These are phyloP conservation scores for Pichia norvegensis DNA, from an alignment of 1,139 yeast species.

Conservation along the genomic window DNA sequence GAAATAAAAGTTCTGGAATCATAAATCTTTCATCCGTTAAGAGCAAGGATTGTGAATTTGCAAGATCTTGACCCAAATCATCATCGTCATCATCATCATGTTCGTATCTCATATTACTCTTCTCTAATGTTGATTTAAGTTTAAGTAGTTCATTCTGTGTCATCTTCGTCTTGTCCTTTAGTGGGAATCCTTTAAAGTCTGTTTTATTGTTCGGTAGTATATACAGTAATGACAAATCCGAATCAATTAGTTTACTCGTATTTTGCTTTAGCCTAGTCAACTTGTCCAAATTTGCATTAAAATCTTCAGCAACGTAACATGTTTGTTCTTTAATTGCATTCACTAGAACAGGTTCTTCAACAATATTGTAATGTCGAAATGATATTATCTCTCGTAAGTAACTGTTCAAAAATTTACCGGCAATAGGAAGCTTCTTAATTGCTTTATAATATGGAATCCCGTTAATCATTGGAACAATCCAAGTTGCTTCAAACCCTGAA, in stretches of 20 bases:
- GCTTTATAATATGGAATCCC: constrained; percentile 78
- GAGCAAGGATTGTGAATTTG: constrained; percentile 45
- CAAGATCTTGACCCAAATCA: constrained; percentile 27
- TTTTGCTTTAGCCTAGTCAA: constrained; percentile 26
- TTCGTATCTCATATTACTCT: background rate
- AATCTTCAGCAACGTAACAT: constrained; percentile 66
- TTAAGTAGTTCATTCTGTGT: constrained; percentile 3
- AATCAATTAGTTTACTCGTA: constrained; percentile 10
- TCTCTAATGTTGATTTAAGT: constrained; percentile 6
- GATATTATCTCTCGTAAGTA: constrained; percentile 76
- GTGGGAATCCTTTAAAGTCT: constrained; percentile 56
- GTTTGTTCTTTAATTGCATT: constrained; percentile 80
- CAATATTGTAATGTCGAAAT: constrained; percentile 86
- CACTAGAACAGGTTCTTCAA: constrained; percentile 80
- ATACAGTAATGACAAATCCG: constrained; percentile 45
- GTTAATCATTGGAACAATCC: constrained; percentile 76
- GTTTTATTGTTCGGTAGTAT: constrained; percentile 84
- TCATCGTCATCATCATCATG: constrained; percentile 15
- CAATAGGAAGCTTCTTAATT: constrained; percentile 67
- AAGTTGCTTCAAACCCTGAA: constrained; percentile 81
- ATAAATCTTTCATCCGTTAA: constrained; percentile 80
- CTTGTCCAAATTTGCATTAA: constrained; percentile 45
- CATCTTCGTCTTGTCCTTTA: constrained; percentile 27
- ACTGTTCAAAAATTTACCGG: constrained; percentile 81
- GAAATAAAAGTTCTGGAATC: constrained; percentile 79